Conservation (phyloP, 2,329 filamentous ascomycete species). For the Hymenoscyphus linearis region DNA sequence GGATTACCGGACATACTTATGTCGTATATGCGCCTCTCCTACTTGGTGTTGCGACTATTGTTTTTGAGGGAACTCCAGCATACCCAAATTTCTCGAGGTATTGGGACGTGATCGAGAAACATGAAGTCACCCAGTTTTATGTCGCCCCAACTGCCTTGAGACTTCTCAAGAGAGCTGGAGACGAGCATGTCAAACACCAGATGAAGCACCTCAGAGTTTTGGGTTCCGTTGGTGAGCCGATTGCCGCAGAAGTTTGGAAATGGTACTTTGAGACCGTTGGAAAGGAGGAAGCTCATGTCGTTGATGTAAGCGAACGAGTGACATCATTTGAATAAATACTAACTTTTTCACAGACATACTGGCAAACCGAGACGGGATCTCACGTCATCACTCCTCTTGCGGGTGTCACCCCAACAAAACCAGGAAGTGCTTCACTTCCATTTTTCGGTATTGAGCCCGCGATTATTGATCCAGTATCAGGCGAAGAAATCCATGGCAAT, state of each 20-base stretch:
- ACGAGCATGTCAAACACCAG: conserved; percentile 82
- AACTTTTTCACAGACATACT: conserved; percentile 70
- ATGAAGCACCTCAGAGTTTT: conserved; percentile 88
- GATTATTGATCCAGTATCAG: conserved; percentile 94
- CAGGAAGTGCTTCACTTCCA: conserved; percentile 88
- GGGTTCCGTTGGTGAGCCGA: conserved; percentile 94
- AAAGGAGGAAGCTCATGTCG: conserved; percentile 86
- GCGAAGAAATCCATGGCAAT: conserved; percentile 88
- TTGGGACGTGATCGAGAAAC: conserved; percentile 96
- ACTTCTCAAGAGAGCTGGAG: conserved; percentile 88
- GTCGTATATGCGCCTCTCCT: conserved; percentile 94
- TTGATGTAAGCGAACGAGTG: conserved; percentile 65
- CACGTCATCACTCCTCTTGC: conserved; percentile 92
- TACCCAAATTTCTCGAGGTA: conserved; percentile 98
- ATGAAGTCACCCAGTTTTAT: conserved; percentile 96
- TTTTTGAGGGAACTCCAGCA: conserved; percentile 95
- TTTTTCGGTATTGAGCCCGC: conserved; percentile 98
- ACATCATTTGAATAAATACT: conserved; percentile 23
- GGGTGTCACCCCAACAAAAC: conserved; percentile 93
- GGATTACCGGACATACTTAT: conserved; percentile 98
- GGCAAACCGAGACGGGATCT: conserved; percentile 98
- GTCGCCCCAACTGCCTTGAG: conserved; percentile 92
- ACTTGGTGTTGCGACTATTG: conserved; percentile 87
- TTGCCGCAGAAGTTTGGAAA: conserved; percentile 97
- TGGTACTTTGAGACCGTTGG: conserved; percentile 98